Evolutionary conservation across 2,329 filamentous ascomycete species (phyloP).

Genomic region (Aureobasidium sp.): DNA sequence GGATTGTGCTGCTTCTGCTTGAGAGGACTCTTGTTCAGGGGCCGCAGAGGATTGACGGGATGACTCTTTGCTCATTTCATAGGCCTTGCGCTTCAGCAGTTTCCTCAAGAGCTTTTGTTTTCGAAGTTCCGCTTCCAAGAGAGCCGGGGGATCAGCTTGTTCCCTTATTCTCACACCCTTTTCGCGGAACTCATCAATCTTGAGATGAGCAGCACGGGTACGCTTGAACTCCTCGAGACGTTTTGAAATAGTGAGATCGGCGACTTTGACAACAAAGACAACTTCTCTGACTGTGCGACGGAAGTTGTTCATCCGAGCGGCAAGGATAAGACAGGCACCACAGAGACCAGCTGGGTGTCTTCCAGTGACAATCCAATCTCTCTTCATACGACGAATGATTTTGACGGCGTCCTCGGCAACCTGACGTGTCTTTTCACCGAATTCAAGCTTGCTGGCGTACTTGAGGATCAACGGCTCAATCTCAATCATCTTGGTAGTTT

Average conservation of each 20-base stretch:
- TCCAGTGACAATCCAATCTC: slow-evolving; percentile 96
- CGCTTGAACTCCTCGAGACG: slow-evolving; percentile 86
- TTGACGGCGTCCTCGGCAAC: slow-evolving; percentile 84
- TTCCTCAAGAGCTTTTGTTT: slow-evolving; percentile 29
- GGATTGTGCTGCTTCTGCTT: slow-evolving; percentile 13
- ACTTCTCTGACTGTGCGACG: slow-evolving; percentile 86
- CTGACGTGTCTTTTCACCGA: slow-evolving; percentile 70
- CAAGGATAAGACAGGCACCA: slow-evolving; percentile 88
- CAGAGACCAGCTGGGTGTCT: slow-evolving; percentile 89
- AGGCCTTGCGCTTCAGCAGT: slow-evolving; percentile 25
- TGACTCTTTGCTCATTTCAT: slow-evolving; percentile 16
- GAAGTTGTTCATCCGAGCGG: slow-evolving; percentile 97
- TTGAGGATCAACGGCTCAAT: slow-evolving; percentile 79
- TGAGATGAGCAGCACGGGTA: slow-evolving; percentile 76
- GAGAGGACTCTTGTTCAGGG: background rate
- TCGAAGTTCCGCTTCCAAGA: slow-evolving; percentile 58
- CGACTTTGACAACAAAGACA: slow-evolving; percentile 97
- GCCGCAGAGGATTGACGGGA: slow-evolving; percentile 22
- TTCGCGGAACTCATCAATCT: slow-evolving; percentile 76
- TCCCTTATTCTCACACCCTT: slow-evolving; percentile 62
- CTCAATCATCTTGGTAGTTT: slow-evolving; percentile 15
- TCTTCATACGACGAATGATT: slow-evolving; percentile 85
- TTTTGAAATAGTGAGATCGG: slow-evolving; percentile 85
- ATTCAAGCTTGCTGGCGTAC: slow-evolving; percentile 88
- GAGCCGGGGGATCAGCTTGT: slow-evolving; percentile 73